These are phyloP conservation scores for Fraxinus anomala DNA, from an alignment of 257 asterid genomes.

Conservation along the genomic window DNA sequence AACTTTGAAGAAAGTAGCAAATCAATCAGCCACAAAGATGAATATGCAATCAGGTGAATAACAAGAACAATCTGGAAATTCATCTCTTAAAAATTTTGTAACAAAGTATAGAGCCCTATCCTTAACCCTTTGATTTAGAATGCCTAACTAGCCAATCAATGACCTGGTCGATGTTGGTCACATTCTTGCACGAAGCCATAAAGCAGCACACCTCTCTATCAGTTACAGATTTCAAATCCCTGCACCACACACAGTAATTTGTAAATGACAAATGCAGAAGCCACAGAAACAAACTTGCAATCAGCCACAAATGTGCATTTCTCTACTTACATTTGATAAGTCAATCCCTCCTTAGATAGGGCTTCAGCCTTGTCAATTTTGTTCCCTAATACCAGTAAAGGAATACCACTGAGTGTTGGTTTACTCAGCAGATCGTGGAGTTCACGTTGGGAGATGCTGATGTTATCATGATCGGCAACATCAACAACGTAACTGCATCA, in stretches of 20 bases:
- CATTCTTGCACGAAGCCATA: too few species aligned
- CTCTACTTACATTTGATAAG: constrained; percentile 74
- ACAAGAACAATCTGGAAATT: too few species aligned
- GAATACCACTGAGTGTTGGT: constrained; percentile 81
- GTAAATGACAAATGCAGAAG: not conserved
- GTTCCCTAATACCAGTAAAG: constrained; percentile 87
- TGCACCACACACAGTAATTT: not conserved
- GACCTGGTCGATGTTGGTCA: too few species aligned
- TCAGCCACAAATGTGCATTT: not conserved
- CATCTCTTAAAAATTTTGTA: constrained; percentile 3
- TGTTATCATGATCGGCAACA: constrained; percentile 88
- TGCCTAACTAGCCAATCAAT: too few species aligned
- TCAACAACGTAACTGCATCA: constrained; percentile 82
- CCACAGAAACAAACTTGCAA: not conserved
- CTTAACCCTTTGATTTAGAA: too few species aligned
- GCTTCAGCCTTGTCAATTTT: constrained; percentile 79
- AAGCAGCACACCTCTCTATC: too few species aligned
- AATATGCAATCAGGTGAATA: too few species aligned
- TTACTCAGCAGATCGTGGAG: constrained; percentile 85
- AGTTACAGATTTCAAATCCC: too few species aligned
- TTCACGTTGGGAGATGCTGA: constrained; percentile 71
- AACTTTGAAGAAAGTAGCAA: too few species aligned
- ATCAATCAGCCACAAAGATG: too few species aligned
- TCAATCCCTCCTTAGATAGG: constrained; percentile 71
- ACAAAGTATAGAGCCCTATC: too few species aligned